phyloP scores from a whole-genome alignment of 1,139 yeast genomes.

The Hyphopichia fennica region DNA sequence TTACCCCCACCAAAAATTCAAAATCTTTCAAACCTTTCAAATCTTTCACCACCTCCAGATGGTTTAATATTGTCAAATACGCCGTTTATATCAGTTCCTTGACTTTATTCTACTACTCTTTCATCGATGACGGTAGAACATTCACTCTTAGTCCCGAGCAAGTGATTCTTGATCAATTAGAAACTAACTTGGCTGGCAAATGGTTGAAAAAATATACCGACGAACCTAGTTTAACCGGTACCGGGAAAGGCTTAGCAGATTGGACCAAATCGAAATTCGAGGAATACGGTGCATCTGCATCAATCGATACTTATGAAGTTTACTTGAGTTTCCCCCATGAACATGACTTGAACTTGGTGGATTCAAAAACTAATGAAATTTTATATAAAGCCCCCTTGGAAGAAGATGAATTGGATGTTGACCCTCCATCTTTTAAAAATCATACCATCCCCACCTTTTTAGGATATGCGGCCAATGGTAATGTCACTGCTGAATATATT shows the following conservation, averaged over 20 bases:
- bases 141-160: constrained; percentile 7
- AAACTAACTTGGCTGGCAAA: constrained; percentile 49
- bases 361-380: constrained; percentile 25
- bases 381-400: constrained; percentile 62
- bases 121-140: neutral
- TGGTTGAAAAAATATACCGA: constrained; percentile 59
- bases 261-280: constrained; percentile 64
- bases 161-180: constrained; percentile 36
- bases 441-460: constrained; percentile 48
- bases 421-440: constrained; percentile 56
- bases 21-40: too few relatives aligned
- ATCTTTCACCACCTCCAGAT: too few relatives aligned
- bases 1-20: too few relatives aligned
- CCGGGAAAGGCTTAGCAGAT: constrained; percentile 59
- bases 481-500: constrained; percentile 45
- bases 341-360: constrained; percentile 44
- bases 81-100: neutral
- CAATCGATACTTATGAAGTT: constrained; percentile 56
- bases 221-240: constrained; percentile 73
- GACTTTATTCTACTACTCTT: neutral
- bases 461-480: constrained; percentile 50
- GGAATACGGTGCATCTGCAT: constrained; percentile 58
- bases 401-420: constrained; percentile 74
- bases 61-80: too few relatives aligned
- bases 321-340: constrained; percentile 54